phyloP scores from a whole-genome alignment of 23 red algal species.

The Gracilaria domingensis region DNA sequence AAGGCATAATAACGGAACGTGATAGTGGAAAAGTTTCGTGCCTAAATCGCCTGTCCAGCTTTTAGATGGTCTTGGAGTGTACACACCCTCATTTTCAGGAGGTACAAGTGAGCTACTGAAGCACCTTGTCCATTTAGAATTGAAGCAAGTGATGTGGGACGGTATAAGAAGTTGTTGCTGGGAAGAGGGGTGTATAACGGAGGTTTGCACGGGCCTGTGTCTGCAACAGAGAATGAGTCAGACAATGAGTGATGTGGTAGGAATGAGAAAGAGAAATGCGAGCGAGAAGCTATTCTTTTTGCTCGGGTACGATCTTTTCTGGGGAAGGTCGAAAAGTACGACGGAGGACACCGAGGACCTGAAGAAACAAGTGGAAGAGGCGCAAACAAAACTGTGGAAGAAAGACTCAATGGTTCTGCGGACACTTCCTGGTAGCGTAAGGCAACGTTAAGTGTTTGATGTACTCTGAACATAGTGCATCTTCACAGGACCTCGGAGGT shows the following conservation, averaged over 20 bases:
- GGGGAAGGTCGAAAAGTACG: not conserved
- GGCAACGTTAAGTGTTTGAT: not conserved
- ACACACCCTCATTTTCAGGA: not conserved
- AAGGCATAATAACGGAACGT: not conserved
- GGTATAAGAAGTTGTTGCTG: not conserved
- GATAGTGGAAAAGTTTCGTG: not conserved
- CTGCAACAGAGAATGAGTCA: not conserved
- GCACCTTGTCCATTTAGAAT: not conserved
- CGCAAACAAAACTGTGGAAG: not conserved
- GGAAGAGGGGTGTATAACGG: not conserved
- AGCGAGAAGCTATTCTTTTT: not conserved
- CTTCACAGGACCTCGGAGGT: not conserved
- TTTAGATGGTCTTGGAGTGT: not conserved
- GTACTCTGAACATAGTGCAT: not conserved
- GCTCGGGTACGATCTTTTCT: not conserved
- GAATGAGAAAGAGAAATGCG: not conserved
- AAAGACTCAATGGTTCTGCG: not conserved
- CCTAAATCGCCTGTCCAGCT: not conserved
- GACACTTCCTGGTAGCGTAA: not conserved
- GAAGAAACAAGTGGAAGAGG: not conserved
- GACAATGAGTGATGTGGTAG: not conserved
- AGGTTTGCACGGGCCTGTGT: not conserved
- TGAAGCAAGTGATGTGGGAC: not conserved
- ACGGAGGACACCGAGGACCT: not conserved
- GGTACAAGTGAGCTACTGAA: not conserved